These are phyloP conservation scores for Powellomyces hirtus DNA, from an alignment of 192 early-diverging fungal genomes.

Conservation along the genomic window DNA sequence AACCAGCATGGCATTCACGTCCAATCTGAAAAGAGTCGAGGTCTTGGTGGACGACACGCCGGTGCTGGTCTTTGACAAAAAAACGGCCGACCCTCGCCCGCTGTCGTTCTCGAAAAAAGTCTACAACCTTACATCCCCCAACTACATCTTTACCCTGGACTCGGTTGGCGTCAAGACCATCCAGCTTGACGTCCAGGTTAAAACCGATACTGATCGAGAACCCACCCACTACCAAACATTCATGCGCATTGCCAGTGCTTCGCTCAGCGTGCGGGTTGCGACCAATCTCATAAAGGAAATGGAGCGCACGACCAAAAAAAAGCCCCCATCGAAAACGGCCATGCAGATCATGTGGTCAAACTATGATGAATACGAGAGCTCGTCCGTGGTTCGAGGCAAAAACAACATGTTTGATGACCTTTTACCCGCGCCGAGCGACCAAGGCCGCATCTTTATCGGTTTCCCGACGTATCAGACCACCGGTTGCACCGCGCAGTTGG, in stretches of 20 bases:
- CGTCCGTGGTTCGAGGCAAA: slow-evolving; percentile 39
- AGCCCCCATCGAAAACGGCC: slow-evolving; percentile 66
- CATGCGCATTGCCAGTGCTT: slow-evolving; percentile 65
- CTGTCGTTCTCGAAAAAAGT: slow-evolving; percentile 47
- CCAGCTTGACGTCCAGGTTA: slow-evolving; percentile 46
- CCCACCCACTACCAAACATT: slow-evolving; percentile 47
- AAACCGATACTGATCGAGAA: slow-evolving; percentile 29
- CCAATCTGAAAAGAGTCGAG: slow-evolving; percentile 62
- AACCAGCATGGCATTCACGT: slow-evolving; percentile 75
- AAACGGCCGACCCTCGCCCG: slow-evolving; percentile 56
- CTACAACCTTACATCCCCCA: slow-evolving; percentile 58
- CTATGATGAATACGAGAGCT: slow-evolving; percentile 74
- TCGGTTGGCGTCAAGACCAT: slow-evolving; percentile 57
- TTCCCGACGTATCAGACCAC: slow-evolving; percentile 90
- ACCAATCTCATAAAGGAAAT: slow-evolving; percentile 65
- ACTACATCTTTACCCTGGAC: slow-evolving; percentile 68
- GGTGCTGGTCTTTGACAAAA: slow-evolving; percentile 66
- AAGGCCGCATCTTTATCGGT: slow-evolving; percentile 86
- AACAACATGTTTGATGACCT: slow-evolving; percentile 70
- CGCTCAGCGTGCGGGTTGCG: slow-evolving; percentile 54
- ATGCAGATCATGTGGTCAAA: slow-evolving; percentile 72
- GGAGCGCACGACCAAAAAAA: slow-evolving; percentile 86
- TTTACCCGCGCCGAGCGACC: slow-evolving; percentile 64
- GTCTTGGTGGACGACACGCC: slow-evolving; percentile 63
- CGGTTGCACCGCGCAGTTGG: slow-evolving; percentile 74